Percentiles rank a stretch among this genome's conserved stretches.
phyloP scores from a whole-genome alignment of 345 rosid species.

The Pugionium cornutum region DNA sequence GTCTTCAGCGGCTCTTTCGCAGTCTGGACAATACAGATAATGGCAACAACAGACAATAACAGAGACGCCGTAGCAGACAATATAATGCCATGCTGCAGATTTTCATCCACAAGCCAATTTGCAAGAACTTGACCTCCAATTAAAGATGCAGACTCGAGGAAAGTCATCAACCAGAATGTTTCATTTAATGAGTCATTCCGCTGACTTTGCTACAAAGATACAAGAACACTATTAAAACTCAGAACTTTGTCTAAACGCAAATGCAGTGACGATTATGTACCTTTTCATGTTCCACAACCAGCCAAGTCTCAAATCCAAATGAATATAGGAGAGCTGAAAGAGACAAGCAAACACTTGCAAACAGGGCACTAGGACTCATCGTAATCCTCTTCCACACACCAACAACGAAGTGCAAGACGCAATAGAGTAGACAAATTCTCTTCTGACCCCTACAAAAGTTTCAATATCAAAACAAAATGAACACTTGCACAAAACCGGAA shows the following conservation, averaged over 20 bases:
- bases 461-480: not conserved
- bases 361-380: slow-evolving; percentile 55
- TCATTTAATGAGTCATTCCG: slow-evolving; percentile 70
- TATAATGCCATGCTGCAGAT: slow-evolving; percentile 48
- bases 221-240: not conserved
- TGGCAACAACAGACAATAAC: slow-evolving; percentile 54
- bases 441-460: slow-evolving; percentile 65
- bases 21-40: slow-evolving; percentile 50
- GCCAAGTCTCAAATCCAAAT: slow-evolving; percentile 86
- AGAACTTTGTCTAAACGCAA: not conserved
- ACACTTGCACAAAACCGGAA: not conserved
- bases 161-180: slow-evolving; percentile 91
- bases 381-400: slow-evolving; percentile 75
- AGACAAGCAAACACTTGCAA: slow-evolving; percentile 62
- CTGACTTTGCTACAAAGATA: slow-evolving; percentile 69
- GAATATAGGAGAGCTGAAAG: slow-evolving; percentile 68
- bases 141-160: slow-evolving; percentile 71
- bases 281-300: slow-evolving; percentile 80
- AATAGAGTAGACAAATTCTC: slow-evolving; percentile 70
- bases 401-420: slow-evolving; percentile 67
- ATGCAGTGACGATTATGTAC: slow-evolving; percentile 42
- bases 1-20: slow-evolving; percentile 54
- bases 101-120: slow-evolving; percentile 60
- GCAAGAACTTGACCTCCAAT: slow-evolving; percentile 75
- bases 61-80: slow-evolving; percentile 49